A percentile compares a stretch with the other conserved stretches of the same genome.
These are phyloP conservation scores for Prunus mongolica DNA, from an alignment of 306 rosid species.

Conservation along the genomic window DNA sequence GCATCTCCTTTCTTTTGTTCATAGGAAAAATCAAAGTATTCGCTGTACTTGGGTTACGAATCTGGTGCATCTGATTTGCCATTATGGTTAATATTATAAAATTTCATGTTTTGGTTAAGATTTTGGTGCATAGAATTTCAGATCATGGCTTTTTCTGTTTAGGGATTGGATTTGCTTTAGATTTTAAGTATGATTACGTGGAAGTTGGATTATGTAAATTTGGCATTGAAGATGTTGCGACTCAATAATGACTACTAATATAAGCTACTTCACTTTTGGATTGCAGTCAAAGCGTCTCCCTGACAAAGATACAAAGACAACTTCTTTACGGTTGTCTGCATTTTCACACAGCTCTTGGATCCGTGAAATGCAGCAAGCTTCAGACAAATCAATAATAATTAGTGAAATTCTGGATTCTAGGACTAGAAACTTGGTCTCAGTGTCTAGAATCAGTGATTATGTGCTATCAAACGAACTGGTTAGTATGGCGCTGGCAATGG, in stretches of 20 bases:
- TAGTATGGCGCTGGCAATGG: constrained; percentile 98
- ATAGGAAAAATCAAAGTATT: too few species aligned
- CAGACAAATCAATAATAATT: constrained; percentile 85
- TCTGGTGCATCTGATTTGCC: too few species aligned
- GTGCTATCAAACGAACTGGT: constrained; percentile 93
- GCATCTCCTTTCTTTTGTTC: too few species aligned
- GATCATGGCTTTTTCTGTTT: too few species aligned
- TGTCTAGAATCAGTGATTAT: constrained; percentile 94
- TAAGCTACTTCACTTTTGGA: constrained; percentile 5
- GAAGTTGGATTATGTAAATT: background rate
- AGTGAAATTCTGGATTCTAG: constrained; percentile 97
- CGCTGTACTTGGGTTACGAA: too few species aligned
- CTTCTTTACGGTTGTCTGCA: constrained; percentile 64
- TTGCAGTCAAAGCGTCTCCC: constrained; percentile 91
- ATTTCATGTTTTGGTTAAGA: too few species aligned
- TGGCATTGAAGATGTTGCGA: background rate
- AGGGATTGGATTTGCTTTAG: too few species aligned
- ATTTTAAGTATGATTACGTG: too few species aligned
- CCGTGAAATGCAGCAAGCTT: constrained; percentile 96
- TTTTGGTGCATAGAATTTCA: too few species aligned
- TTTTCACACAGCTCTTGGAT: constrained; percentile 96
- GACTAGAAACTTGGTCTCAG: constrained; percentile 97
- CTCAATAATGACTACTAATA: constrained; percentile 1
- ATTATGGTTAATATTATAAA: too few species aligned
- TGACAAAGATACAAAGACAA: constrained; percentile 59